Evolutionary conservation across 1,139 yeast genomes (phyloP).

Genomic region (Zygosaccharomyces sapae): DNA sequence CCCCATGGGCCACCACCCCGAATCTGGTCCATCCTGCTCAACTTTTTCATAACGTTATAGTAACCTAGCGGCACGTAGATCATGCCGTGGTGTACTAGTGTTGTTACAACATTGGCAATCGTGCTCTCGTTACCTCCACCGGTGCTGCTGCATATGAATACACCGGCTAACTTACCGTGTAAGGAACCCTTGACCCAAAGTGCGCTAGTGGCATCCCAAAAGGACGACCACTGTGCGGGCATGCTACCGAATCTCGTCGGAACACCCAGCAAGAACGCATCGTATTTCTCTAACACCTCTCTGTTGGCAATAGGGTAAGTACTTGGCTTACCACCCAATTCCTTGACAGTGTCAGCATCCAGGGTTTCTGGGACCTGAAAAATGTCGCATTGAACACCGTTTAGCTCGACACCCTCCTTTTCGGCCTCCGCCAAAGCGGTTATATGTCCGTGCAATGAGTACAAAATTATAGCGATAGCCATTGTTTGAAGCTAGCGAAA

Average conservation of each 20-base stretch:
- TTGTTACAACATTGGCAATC: conserved; percentile 57
- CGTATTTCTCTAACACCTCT: conserved; percentile 58
- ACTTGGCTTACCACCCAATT: conserved; percentile 64
- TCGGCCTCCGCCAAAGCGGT: conserved; percentile 64
- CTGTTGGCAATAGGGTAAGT: conserved; percentile 66
- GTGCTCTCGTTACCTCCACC: conserved; percentile 83
- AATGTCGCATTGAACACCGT: conserved; percentile 69
- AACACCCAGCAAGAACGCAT: conserved; percentile 73
- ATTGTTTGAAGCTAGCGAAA: background rate
- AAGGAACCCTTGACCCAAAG: conserved; percentile 76
- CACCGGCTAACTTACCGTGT: conserved; percentile 71
- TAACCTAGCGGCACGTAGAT: conserved; percentile 78
- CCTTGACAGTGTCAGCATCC: conserved; percentile 53
- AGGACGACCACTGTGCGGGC: conserved; percentile 78
- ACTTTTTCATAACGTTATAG: conserved; percentile 54
- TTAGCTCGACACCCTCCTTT: conserved; percentile 64
- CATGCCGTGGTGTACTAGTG: conserved; percentile 74
- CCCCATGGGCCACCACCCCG: conserved; percentile 91
- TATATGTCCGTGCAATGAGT: conserved; percentile 79
- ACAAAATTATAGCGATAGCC: conserved; percentile 55
- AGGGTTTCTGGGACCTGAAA: conserved; percentile 81
- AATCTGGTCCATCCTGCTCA: conserved; percentile 59
- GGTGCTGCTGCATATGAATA: conserved; percentile 74
- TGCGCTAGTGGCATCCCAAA: conserved; percentile 80
- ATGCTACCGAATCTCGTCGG: conserved; percentile 81